Conservation (phyloP, 2,329 filamentous ascomycete species). For the Macroventuria anomochaeta region DNA sequence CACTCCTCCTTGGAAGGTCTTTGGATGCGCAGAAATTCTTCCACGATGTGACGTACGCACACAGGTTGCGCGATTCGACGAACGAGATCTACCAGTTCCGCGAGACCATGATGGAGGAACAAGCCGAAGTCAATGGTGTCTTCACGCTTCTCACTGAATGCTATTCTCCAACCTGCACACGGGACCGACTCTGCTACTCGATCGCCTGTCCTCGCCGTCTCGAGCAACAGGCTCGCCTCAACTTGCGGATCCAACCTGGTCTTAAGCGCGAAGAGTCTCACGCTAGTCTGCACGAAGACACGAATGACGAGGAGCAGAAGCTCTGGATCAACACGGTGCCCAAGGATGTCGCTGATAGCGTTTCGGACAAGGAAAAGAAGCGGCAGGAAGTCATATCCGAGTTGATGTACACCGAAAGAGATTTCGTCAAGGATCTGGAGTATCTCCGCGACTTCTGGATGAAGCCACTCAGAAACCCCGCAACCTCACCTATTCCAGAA, state of each 20-base stretch:
- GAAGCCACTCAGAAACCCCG: slow-evolving; percentile 75
- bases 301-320: slow-evolving; percentile 94
- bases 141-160: slow-evolving; percentile 97
- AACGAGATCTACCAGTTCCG: slow-evolving; percentile 97
- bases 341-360: slow-evolving; percentile 89
- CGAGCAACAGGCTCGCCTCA: slow-evolving; percentile 92
- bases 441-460: slow-evolving; percentile 99
- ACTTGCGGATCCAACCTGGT: slow-evolving; percentile 90
- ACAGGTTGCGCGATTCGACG: slow-evolving; percentile 90
- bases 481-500: slow-evolving; percentile 83
- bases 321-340: slow-evolving; percentile 99
- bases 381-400: slow-evolving; percentile 98
- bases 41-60: slow-evolving; percentile 98
- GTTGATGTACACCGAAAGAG: slow-evolving; percentile 96
- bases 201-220: slow-evolving; percentile 93
- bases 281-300: slow-evolving; percentile 81
- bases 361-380: slow-evolving; percentile 93
- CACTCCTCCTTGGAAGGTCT: slow-evolving; percentile 85
- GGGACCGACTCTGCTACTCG: slow-evolving; percentile 95
- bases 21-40: slow-evolving; percentile 99
- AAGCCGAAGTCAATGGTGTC: slow-evolving; percentile 88
- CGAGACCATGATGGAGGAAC: slow-evolving; percentile 87
- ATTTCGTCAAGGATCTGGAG: slow-evolving; percentile 98
- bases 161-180: slow-evolving; percentile 95
- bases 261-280: slow-evolving; percentile 75